A percentile compares a stretch with the other conserved stretches of the same genome.
These are phyloP conservation scores for Pythium insidiosum DNA, from an alignment of 352 stramenopile genomes.

Conservation along the genomic window DNA sequence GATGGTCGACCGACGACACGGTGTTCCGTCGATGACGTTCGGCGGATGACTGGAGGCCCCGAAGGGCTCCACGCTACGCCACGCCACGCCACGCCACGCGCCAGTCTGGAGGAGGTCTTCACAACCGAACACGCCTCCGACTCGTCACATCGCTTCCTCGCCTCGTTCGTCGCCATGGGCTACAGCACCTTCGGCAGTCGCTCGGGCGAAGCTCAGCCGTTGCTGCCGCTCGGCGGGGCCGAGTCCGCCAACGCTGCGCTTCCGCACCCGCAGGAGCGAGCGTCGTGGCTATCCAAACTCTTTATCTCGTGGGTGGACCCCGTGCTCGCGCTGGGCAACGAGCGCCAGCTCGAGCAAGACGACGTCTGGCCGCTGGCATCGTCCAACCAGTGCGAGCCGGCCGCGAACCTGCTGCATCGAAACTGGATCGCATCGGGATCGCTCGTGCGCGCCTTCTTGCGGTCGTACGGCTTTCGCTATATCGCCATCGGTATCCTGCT, in stretches of 20 bases:
- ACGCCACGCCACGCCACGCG: background rate
- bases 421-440: constrained; percentile 53
- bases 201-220: constrained; percentile 7
- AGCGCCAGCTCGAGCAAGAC: constrained; percentile 29
- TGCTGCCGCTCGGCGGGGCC: constrained; percentile 6
- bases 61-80: background rate
- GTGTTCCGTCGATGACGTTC: too few relatives aligned
- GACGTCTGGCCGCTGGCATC: constrained; percentile 59
- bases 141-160: background rate
- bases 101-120: too few relatives aligned
- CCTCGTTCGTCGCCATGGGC: constrained; percentile 2
- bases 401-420: constrained; percentile 37
- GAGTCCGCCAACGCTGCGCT: constrained; percentile 5
- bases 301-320: constrained; percentile 25
- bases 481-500: constrained; percentile 32
- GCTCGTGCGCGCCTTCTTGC: constrained; percentile 40
- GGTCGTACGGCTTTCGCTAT: constrained; percentile 40
- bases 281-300: constrained; percentile 20
- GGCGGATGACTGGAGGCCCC: background rate
- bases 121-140: background rate
- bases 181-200: constrained; percentile 18
- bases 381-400: constrained; percentile 27
- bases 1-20: too few relatives aligned
- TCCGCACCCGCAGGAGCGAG: constrained; percentile 17
- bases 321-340: constrained; percentile 17